phyloP scores from a whole-genome alignment of 2,329 filamentous ascomycete species.

The Uncinocarpus reesii region DNA sequence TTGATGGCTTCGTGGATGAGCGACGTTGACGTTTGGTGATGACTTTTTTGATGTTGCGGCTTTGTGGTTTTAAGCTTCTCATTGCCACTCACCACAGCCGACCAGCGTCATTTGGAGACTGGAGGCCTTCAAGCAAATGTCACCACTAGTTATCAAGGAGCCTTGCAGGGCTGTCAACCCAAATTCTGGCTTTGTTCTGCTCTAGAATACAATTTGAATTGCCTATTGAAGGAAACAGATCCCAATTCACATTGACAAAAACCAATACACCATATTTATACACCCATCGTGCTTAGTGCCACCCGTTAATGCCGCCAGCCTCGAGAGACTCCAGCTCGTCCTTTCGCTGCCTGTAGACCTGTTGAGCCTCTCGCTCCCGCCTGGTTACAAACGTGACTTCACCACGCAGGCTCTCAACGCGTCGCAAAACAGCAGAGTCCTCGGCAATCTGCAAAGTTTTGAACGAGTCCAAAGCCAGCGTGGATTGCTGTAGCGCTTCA shows the following conservation, averaged over 20 bases:
- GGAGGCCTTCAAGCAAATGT: too few species aligned
- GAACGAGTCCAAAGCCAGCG: conserved; percentile 61
- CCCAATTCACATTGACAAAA: neutral
- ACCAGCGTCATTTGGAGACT: too few species aligned
- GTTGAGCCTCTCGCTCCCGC: conserved; percentile 82
- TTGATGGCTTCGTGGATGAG: conserved; percentile 5
- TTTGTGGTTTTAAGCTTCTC: conserved; percentile 8
- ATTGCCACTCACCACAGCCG: conserved; percentile 13
- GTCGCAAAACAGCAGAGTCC: conserved; percentile 59
- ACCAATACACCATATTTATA: neutral
- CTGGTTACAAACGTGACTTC: conserved; percentile 72
- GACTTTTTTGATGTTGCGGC: conserved; percentile 12
- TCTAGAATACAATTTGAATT: neutral
- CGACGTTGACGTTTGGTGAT: conserved; percentile 2
- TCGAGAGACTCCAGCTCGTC: conserved; percentile 63
- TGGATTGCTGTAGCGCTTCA: conserved; percentile 62
- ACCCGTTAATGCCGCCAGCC: conserved; percentile 27
- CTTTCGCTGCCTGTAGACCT: conserved; percentile 63
- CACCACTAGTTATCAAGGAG: too few species aligned
- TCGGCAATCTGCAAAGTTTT: conserved; percentile 68
- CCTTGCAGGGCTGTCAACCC: too few species aligned
- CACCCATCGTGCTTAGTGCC: conserved; percentile 5
- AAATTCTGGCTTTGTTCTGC: neutral
- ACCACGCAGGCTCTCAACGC: conserved; percentile 66
- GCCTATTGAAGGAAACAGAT: neutral